A percentile compares a stretch with the other conserved stretches of the same genome.
These are phyloP conservation scores for Geotrichum histeridarum DNA, from an alignment of 1,139 yeast species.

Conservation along the genomic window DNA sequence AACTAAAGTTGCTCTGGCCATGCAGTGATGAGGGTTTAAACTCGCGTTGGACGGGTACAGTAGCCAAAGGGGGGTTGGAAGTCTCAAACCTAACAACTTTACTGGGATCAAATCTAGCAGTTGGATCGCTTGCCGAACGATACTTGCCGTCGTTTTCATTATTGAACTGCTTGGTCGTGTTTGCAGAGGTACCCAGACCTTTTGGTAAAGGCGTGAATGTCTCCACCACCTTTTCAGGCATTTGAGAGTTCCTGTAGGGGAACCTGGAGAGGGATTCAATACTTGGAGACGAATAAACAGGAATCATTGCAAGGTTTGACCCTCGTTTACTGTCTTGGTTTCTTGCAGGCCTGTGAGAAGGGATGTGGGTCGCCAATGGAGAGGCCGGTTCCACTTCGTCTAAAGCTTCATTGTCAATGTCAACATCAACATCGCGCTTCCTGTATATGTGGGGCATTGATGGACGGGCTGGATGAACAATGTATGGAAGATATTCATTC, in stretches of 20 bases:
- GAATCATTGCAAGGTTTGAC: constrained; percentile 4
- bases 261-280: constrained; percentile 11
- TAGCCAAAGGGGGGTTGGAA: neutral
- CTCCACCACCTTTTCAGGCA: constrained; percentile 1
- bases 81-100: constrained; percentile 4
- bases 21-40: neutral
- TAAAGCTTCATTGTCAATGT: neutral
- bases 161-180: neutral
- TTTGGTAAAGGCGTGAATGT: neutral
- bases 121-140: neutral
- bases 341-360: neutral
- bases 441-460: constrained; percentile 10
- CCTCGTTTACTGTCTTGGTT: neutral
- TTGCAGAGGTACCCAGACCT: neutral
- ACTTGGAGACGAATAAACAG: constrained; percentile 4
- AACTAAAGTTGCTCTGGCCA: neutral
- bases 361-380: neutral
- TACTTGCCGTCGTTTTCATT: neutral
- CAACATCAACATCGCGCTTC: constrained; percentile 1
- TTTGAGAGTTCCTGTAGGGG: constrained; percentile 11
- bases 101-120: neutral
- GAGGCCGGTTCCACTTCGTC: neutral
- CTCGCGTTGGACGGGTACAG: neutral
- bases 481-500: neutral
- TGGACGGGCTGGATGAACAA: constrained; percentile 8